Evolutionary conservation across 2,329 filamentous ascomycete species (phyloP).

Genomic region (Clarireedia paspali): DNA sequence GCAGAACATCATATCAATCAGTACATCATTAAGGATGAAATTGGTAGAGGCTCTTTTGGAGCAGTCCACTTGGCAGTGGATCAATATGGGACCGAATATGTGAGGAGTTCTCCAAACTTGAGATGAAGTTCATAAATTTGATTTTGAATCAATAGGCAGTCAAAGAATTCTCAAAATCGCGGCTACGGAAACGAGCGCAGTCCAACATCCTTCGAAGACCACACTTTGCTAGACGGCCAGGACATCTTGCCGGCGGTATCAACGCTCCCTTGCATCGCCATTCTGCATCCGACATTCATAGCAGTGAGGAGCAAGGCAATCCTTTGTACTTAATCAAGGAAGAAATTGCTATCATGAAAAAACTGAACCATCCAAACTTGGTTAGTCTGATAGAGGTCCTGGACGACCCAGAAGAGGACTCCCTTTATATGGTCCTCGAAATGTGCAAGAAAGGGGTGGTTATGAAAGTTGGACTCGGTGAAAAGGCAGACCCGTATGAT

Average conservation of each 20-base stretch:
- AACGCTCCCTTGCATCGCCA: conserved; percentile 40
- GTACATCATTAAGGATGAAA: conserved; percentile 89
- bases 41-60: conserved; percentile 93
- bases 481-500: conserved; percentile 72
- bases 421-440: conserved; percentile 96
- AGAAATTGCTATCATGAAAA: conserved; percentile 99
- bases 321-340: conserved; percentile 84
- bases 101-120: conserved; percentile 38
- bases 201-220: conserved; percentile 74
- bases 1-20: conserved; percentile 88
- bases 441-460: conserved; percentile 98
- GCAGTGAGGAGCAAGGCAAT: conserved; percentile 55
- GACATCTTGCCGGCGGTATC: conserved; percentile 37
- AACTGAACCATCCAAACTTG: conserved; percentile 89
- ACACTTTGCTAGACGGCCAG: conserved; percentile 43
- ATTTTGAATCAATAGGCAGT: conserved; percentile 56
- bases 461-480: conserved; percentile 89
- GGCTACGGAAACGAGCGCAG: conserved; percentile 81
- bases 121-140: neutral
- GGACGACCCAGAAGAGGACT: conserved; percentile 92
- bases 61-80: conserved; percentile 86
- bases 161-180: conserved; percentile 94
- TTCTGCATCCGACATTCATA: conserved; percentile 43
- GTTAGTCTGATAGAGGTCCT: conserved; percentile 89
- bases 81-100: conserved; percentile 88